Base-by-base conservation (phyloP, 345 rosid genomes). In the Aurinia saxatilis region DNA sequence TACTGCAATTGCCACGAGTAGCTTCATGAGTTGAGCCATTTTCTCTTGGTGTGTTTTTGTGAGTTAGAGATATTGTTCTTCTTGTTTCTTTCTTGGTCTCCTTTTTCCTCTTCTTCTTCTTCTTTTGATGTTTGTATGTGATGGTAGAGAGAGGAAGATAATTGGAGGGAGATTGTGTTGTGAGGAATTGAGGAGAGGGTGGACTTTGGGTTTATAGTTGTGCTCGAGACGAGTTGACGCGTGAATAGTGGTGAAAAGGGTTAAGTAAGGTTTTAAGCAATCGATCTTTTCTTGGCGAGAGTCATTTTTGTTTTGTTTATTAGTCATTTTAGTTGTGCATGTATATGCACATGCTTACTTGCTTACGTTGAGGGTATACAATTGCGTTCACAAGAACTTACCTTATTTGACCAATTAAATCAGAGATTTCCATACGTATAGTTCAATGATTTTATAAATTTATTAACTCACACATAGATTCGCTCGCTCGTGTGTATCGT, bases 161-260 rank as follows among this genome's bases (percentile, higher is more conserved):
- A 27, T 30, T 34, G 23, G 36, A 6, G 57, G 44, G 53, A 42
- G n/a, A 10, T n/a, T 54, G 58, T 39, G 57, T 48, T 42, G 73
- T 42, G 50, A 68, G 33, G 47, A 66, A 68, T 37, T 54, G 65
- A 15, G 61, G 18, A 67, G 69, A 64, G 6, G 38, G 57, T 57
- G 67, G 80, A 65, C 25, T 68, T 57, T 21, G 73, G 75, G 41
- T 77, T 81, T 81, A 81, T 83, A 81, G 65, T 36, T 64, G 72
- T 48, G 59, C 45, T 16, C 41, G 33, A 53, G 46, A 51, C 44
- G 71, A 65, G 83, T 83, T 90, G 97, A 90, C 89, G 74, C 81
- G 70, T 53, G 74, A 77, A 75, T 66, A 38, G 60, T 47, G 86
- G 82, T 53, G 39, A 53, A 81, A 78, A 66, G 50, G 71, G 66